Evolutionary conservation across 169 alveolate species (phyloP).

Genomic region (Toxoplasma gondii): DNA sequence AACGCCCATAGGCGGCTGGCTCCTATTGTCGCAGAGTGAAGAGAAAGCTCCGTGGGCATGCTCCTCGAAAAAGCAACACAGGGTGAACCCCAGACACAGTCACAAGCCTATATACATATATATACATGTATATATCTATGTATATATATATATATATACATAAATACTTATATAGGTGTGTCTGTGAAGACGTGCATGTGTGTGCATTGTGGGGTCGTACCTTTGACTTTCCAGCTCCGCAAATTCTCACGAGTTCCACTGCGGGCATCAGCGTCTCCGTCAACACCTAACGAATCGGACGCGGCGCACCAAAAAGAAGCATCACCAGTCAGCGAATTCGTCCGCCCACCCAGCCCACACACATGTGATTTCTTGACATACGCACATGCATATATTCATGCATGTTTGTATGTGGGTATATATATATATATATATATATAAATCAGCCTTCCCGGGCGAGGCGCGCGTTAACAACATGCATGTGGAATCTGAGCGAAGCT

Average conservation of each 20-base stretch:
- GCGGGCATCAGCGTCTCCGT: not conserved
- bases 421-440: no score
- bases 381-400: no score
- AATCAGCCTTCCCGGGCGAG: no score
- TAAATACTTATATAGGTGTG: not conserved
- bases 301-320: not conserved
- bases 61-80: no score
- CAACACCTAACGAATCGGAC: not conserved
- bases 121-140: not conserved
- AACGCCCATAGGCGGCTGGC: no score
- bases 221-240: slow-evolving; percentile 2
- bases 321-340: not conserved
- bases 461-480: no score
- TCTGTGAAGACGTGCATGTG: not conserved
- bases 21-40: no score
- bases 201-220: not conserved
- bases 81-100: not conserved
- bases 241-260: slow-evolving; percentile 15
- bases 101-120: not conserved
- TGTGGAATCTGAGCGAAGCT: no score
- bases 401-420: no score
- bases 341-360: no score
- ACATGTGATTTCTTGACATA: no score
- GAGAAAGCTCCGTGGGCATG: no score
- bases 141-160: not conserved